Evolutionary conservation across 1,284 basidiomycete genomes (phyloP).

Genomic region (Cryptococcus jaspeensis): DNA sequence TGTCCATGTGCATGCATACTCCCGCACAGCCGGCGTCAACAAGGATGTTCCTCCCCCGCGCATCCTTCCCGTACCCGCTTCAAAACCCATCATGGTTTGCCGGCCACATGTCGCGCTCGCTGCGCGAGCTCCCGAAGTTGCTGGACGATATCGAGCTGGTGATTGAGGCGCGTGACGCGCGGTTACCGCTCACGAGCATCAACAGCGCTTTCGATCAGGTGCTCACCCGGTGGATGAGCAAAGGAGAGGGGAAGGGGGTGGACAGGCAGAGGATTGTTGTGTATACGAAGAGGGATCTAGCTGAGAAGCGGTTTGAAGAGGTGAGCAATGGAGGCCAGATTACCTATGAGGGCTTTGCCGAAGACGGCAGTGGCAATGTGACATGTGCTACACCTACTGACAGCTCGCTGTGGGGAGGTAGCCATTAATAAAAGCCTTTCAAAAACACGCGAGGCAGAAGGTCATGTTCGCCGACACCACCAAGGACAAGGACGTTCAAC

Average conservation of each 20-base stretch:
- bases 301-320: conserved; percentile 77
- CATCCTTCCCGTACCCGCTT: conserved; percentile 51
- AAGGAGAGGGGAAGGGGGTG: conserved; percentile 43
- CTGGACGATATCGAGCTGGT: conserved; percentile 84
- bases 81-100: conserved; percentile 89
- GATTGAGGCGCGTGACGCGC: conserved; percentile 88
- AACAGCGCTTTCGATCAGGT: conserved; percentile 80
- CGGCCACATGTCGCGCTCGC: conserved; percentile 92
- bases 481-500: conserved; percentile 52
- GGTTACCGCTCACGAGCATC: conserved; percentile 89
- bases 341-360: background rate
- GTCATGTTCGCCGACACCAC: conserved; percentile 57
- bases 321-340: conserved; percentile 57
- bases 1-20: background rate
- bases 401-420: conserved; percentile 19
- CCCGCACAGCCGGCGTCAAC: background rate
- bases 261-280: conserved; percentile 78
- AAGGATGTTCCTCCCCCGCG: conserved; percentile 45
- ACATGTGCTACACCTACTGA: background rate
- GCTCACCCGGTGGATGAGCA: conserved; percentile 43
- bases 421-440: conserved; percentile 54
- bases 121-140: conserved; percentile 70
- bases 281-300: conserved; percentile 89
- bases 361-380: background rate
- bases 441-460: conserved; percentile 50